Base-by-base conservation (phyloP, 2,329 filamentous ascomycete genomes). In the Diaporthe citrichinensis region DNA sequence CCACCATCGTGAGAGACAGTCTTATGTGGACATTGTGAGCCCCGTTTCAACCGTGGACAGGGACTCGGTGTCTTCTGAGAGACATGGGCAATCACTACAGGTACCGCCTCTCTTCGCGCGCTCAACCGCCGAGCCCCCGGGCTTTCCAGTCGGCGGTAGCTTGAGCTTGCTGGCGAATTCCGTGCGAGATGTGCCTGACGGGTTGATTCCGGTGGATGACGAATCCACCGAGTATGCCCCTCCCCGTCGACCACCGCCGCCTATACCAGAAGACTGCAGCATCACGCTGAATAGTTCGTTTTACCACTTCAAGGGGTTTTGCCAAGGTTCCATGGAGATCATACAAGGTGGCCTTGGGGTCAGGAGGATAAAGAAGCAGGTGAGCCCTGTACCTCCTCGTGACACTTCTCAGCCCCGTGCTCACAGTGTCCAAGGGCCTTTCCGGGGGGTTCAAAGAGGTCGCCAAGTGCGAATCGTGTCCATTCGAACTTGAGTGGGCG, bases 401-500 rank as follows among this genome's bases (percentile, higher is more conserved):
- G 17, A 44, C 49, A 20, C 25, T n/a, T 39, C 36, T 25, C 7
- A 15, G 12, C 8, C 25, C 5, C 20, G 8, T 31, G n/a, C 74
- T 73, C 12, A 76, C 46, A n/a, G 53, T 28, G 28, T 3, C 44
- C 8, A 25, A 82, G 80, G 79, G 78, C 8, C 79, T 80, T 44
- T 78, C 80, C 67, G 83, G 86, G 4, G 81, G 81, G 3, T 83
- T 84, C 14, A 81, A 84, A 0, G 82, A 84, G 1, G 84, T 89
- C 23, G 89, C 89, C 8, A 88, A 87, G 79, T 91, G 90, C 78
- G 87, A 84, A 7, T 82, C 85, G 75, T 91, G 90, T 78, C 80
- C 88, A 44, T 91, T 86, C 73, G 89, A 91, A 79, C 84, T 90
- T 17, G 87, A 90, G 73, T 90, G 87, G 80, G 84, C 84, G 34